A percentile compares a stretch with the other conserved stretches of the same genome.
phyloP scores from a whole-genome alignment of 805 yeast species.

The Wickerhamiella azymoides region DNA sequence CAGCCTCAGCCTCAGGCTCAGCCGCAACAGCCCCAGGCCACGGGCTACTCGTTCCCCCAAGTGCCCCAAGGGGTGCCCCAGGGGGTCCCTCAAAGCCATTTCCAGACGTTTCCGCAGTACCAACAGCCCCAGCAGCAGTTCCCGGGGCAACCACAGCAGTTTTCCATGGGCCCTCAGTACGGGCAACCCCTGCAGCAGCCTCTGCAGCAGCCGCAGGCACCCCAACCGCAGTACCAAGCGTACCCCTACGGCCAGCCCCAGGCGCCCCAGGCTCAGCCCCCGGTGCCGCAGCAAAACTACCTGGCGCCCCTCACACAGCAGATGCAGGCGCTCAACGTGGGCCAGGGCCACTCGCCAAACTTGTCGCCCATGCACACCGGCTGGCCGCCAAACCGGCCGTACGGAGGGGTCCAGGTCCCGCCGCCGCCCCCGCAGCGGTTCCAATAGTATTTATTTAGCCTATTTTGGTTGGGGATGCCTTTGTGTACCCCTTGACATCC shows the following conservation, averaged over 20 bases:
- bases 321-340: not conserved
- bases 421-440: slow-evolving; percentile 6
- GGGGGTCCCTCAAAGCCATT: slow-evolving; percentile 7
- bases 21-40: not conserved
- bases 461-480: not conserved
- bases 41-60: not conserved
- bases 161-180: not conserved
- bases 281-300: not conserved
- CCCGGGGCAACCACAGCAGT: not conserved
- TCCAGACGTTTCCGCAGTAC: slow-evolving; percentile 11
- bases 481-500: not conserved
- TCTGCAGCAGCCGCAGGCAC: not conserved
- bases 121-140: slow-evolving; percentile 4
- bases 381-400: not conserved
- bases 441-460: not conserved
- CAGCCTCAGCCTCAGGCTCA: slow-evolving; percentile 2
- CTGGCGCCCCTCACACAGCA: not conserved
- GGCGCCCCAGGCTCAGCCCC: slow-evolving; percentile 1
- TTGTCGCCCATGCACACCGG: not conserved
- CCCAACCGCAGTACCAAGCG: not conserved
- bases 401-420: slow-evolving; percentile 9
- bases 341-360: too few species aligned
- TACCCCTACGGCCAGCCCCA: not conserved
- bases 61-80: too few species aligned
- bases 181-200: not conserved